Evolutionary conservation across 2,329 filamentous ascomycete species (phyloP).

Genomic region (Lachnellula occidentalis): DNA sequence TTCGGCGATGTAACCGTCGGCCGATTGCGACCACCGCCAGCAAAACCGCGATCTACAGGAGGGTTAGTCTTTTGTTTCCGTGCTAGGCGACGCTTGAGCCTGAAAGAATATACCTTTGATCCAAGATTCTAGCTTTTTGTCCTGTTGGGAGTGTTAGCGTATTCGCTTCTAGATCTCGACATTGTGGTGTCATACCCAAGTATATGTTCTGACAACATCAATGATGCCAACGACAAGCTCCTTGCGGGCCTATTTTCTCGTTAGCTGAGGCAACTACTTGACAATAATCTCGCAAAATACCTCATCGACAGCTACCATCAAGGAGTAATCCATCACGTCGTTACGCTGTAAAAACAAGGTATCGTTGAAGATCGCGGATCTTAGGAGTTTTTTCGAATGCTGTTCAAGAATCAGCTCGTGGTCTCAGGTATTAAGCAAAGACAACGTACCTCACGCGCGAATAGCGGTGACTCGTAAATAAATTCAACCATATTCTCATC

Average conservation of each 20-base stretch:
- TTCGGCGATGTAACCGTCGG: constrained; percentile 96
- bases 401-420: constrained; percentile 7
- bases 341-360: constrained; percentile 91
- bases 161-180: background rate
- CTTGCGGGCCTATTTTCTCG: constrained; percentile 48
- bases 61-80: too few relatives aligned
- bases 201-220: constrained; percentile 96
- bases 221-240: constrained; percentile 97
- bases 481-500: constrained; percentile 99
- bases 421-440: background rate
- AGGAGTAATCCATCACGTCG: constrained; percentile 97
- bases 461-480: constrained; percentile 94
- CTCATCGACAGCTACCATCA: constrained; percentile 98
- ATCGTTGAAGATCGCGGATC: constrained; percentile 93
- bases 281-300: constrained; percentile 3
- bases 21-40: constrained; percentile 68
- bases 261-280: background rate
- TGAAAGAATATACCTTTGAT: constrained; percentile 57
- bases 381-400: constrained; percentile 89
- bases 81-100: too few relatives aligned
- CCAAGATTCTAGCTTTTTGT: constrained; percentile 99
- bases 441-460: constrained; percentile 63
- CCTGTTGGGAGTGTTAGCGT: constrained; percentile 33
- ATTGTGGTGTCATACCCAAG: constrained; percentile 50
- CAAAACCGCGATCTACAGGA: constrained; percentile 67